A percentile compares a stretch with the other conserved stretches of the same genome.
Conservation (phyloP, 2,329 filamentous ascomycete genomes). For the Ascochyta clinopodiicola region DNA sequence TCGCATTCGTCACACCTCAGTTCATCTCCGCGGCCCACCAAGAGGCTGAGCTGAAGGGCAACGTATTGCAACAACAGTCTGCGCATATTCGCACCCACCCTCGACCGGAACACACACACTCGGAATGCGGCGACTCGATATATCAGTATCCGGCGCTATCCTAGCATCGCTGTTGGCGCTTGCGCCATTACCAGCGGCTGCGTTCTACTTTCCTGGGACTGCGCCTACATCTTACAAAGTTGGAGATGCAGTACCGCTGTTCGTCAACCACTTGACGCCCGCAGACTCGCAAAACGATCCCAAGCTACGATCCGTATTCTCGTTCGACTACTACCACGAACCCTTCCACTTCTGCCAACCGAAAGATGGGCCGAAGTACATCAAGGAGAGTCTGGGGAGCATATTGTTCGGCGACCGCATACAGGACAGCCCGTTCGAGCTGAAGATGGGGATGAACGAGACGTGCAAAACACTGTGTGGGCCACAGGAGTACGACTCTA, state of each 20-base stretch:
- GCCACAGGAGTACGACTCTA: conserved; percentile 68
- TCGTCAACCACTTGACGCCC: conserved; percentile 92
- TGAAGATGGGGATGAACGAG: conserved; percentile 86
- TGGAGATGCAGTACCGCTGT: conserved; percentile 81
- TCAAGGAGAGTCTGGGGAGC: conserved; percentile 90
- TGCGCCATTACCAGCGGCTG: conserved; percentile 53
- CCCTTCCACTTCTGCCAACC: conserved; percentile 89
- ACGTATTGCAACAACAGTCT: conserved; percentile 7
- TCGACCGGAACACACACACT: conserved; percentile 1
- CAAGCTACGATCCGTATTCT: conserved; percentile 87
- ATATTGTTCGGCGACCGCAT: conserved; percentile 98
- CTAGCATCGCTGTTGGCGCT: conserved; percentile 49
- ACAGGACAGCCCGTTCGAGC: conserved; percentile 91
- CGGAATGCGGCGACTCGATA: conserved; percentile 41
- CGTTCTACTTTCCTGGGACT: conserved; percentile 96
- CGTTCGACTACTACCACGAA: conserved; percentile 94
- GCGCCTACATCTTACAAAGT: conserved; percentile 89
- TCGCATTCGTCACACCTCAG: conserved; percentile 8
- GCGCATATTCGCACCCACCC: conserved; percentile 1
- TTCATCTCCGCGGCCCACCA: conserved; percentile 23
- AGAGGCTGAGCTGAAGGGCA: conserved; percentile 8
- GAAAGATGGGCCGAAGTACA: conserved; percentile 74
- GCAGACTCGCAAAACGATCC: conserved; percentile 78
- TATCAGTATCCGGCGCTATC: conserved; percentile 33
- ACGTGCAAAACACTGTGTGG: conserved; percentile 83